A percentile compares a stretch with the other conserved stretches of the same genome.
Evolutionary conservation across 2,329 filamentous ascomycete genomes (phyloP).

Genomic region (Monilinia aucupariae): DNA sequence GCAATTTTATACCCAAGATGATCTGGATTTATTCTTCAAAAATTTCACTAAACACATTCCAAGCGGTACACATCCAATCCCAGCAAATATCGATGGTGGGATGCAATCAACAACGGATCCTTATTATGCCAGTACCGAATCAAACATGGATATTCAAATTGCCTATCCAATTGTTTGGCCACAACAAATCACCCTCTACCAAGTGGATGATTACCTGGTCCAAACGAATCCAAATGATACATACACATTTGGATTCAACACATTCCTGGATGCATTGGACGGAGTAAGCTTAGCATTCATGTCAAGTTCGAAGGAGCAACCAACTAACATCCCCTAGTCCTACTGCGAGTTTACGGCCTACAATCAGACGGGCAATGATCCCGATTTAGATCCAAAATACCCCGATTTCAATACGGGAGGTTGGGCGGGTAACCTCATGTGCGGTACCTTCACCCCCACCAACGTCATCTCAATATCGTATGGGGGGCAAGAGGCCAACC

Average conservation of each 20-base stretch:
- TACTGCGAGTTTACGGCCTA: conserved; percentile 41
- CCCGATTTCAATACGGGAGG: conserved; percentile 29
- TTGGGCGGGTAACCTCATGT: conserved; percentile 32
- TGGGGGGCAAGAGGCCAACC: conserved; percentile 46
- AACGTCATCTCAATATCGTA: conserved; percentile 53
- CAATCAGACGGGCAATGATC: conserved; percentile 38
- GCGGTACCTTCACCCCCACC: conserved; percentile 38
- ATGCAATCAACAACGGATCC: conserved; percentile 28
- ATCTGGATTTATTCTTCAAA: conserved; percentile 36
- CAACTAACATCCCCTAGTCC: conserved; percentile 26
- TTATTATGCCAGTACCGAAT: conserved; percentile 32
- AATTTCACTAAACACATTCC: conserved; percentile 32
- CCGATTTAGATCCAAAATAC: conserved; percentile 23
- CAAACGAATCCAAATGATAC: conserved; percentile 26
- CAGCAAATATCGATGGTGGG: conserved; percentile 38
- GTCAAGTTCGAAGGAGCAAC: conserved; percentile 19
- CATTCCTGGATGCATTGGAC: conserved; percentile 43
- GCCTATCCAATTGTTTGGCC: conserved; percentile 38
- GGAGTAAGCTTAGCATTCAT: conserved; percentile 27
- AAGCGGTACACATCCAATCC: conserved; percentile 32
- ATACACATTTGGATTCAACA: conserved; percentile 41
- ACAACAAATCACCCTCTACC: conserved; percentile 37
- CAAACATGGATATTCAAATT: conserved; percentile 36
- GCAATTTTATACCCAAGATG: conserved; percentile 37
- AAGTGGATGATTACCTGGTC: conserved; percentile 38